Evolutionary conservation across 2,329 filamentous ascomycete genomes (phyloP).

Genomic region (Colletotrichum zoysiae): DNA sequence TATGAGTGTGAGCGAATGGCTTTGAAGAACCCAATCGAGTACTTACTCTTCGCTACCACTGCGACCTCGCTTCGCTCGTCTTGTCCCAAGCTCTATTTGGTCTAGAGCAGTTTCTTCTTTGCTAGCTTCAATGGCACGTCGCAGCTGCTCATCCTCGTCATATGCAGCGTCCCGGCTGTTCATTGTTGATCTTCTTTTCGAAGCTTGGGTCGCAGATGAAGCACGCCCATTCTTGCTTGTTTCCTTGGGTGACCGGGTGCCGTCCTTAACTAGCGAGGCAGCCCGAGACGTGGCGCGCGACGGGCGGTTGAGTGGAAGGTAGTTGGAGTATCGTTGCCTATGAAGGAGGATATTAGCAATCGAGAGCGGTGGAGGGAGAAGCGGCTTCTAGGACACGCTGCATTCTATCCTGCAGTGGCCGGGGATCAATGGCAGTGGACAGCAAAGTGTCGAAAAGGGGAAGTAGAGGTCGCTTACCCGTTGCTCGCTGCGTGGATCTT

Average conservation of each 20-base stretch:
- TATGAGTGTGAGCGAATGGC: slow-evolving; percentile 53
- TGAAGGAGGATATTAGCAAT: slow-evolving; percentile 20
- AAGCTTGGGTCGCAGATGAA: slow-evolving; percentile 65
- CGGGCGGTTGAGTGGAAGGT: slow-evolving; percentile 69
- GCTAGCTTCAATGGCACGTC: slow-evolving; percentile 93
- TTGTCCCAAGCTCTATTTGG: slow-evolving; percentile 63
- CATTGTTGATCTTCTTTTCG: slow-evolving; percentile 95
- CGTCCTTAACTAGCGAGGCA: slow-evolving; percentile 74
- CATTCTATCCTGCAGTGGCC: no score
- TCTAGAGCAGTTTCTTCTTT: slow-evolving; percentile 78
- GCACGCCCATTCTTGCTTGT: slow-evolving; percentile 69
- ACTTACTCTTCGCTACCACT: slow-evolving; percentile 96
- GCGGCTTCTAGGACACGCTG: not conserved
- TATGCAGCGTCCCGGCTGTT: slow-evolving; percentile 96
- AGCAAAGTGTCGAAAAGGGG: slow-evolving; percentile 29
- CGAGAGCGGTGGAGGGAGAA: not conserved
- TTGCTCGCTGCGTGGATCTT: slow-evolving; percentile 83
- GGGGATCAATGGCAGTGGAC: slow-evolving; percentile 24
- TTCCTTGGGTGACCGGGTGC: slow-evolving; percentile 64
- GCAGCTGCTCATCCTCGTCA: slow-evolving; percentile 91
- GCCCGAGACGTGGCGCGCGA: slow-evolving; percentile 72
- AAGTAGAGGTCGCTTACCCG: slow-evolving; percentile 73
- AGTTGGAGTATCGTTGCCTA: slow-evolving; percentile 76
- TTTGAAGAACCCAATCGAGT: not conserved
- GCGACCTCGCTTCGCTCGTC: slow-evolving; percentile 83